phyloP scores from a whole-genome alignment of 2,329 filamentous ascomycete genomes.

The Aspergillus vadensis region DNA sequence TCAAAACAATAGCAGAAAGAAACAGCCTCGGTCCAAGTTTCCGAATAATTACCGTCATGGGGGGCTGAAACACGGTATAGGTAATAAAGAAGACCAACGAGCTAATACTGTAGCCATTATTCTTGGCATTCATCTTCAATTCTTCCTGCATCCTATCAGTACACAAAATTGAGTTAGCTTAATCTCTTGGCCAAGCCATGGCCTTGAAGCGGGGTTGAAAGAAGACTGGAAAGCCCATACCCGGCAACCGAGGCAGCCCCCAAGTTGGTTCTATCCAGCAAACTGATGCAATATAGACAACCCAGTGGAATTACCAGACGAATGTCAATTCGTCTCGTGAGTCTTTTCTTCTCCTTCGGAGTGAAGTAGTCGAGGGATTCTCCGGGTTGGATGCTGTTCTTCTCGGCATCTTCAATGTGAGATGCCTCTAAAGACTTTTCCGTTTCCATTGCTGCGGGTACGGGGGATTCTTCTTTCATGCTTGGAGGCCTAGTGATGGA shows the following conservation, averaged over 20 bases:
- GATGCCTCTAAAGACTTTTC: background rate
- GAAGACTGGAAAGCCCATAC: background rate
- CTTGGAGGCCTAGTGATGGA: no score
- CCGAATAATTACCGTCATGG: background rate
- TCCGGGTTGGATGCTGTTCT: background rate
- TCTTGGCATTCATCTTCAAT: constrained; percentile 19
- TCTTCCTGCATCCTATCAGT: constrained; percentile 17
- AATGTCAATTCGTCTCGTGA: constrained; percentile 14
- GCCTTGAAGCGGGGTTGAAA: background rate
- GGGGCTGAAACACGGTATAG: background rate
- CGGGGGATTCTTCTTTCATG: no score
- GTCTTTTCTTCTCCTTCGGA: constrained; percentile 1
- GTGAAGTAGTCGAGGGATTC: background rate
- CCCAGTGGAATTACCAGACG: constrained; percentile 16
- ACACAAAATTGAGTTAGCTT: background rate
- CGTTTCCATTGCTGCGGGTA: background rate
- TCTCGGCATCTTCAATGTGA: background rate
- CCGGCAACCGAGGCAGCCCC: constrained; percentile 20
- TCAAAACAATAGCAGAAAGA: background rate
- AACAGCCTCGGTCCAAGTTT: background rate
- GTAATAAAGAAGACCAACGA: background rate
- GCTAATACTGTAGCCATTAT: constrained; percentile 18
- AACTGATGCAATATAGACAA: constrained; percentile 13
- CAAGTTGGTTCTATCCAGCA: constrained; percentile 21
- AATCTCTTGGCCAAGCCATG: background rate